These are phyloP conservation scores for Blastomyces parvus DNA, from an alignment of 2,329 filamentous ascomycete genomes.

Conservation along the genomic window DNA sequence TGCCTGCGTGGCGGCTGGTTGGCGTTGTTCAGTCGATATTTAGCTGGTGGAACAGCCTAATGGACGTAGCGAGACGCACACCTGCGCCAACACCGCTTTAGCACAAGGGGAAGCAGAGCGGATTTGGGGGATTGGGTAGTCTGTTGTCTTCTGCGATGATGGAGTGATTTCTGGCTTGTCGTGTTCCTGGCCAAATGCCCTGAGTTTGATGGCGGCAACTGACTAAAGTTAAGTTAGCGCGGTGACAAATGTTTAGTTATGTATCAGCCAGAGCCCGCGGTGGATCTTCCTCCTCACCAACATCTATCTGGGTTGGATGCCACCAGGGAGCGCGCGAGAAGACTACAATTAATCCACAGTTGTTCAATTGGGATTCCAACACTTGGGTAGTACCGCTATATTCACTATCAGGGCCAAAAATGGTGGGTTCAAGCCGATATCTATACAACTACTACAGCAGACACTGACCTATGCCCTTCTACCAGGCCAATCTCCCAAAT, in stretches of 20 bases:
- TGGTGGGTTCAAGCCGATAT: neutral
- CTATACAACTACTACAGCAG: too few relatives aligned
- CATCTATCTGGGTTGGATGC: neutral
- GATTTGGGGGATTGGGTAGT: neutral
- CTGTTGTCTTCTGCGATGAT: neutral
- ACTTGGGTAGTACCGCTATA: neutral
- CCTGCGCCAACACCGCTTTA: neutral
- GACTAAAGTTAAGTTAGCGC: neutral
- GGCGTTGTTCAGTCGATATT: neutral
- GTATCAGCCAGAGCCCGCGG: neutral
- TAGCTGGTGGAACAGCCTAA: neutral
- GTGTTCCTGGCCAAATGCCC: neutral
- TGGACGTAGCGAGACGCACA: neutral
- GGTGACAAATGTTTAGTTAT: neutral
- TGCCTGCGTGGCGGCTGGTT: neutral
- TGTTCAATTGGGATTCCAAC: neutral
- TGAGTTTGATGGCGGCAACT: neutral
- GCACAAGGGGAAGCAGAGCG: neutral
- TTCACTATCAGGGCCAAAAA: neutral
- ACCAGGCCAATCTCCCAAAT: conserved; percentile 60
- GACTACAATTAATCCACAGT: neutral
- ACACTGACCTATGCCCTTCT: neutral
- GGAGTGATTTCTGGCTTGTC: neutral
- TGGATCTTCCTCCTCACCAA: neutral
- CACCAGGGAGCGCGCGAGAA: neutral